Evolutionary conservation across 192 early-diverging fungal species (phyloP), one percentile per base, ranked within the genome.

Genomic region (Umbelopsis ramanniana): DNA sequence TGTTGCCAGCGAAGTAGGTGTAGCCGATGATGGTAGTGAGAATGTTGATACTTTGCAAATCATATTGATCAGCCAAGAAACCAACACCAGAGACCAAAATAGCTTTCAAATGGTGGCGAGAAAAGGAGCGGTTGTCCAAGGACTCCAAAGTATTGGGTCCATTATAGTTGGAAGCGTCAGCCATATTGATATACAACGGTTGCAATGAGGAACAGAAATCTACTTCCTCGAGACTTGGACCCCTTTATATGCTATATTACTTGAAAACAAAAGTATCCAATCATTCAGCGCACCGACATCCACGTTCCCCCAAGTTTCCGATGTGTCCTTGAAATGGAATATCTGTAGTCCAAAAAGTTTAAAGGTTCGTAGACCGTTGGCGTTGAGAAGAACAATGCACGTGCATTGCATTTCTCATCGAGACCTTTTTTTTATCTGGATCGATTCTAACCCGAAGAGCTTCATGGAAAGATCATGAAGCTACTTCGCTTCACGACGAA

Each of bases 61-160:
- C 95, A 80, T 95, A 95, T 14, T 93, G 89, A 75, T 96, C 94
- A 52, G 92, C 92, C 71, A 95, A 89, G 82, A 95, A 93, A 57
- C 93, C 90, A 38, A 89, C 84, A 57, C 87, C 89, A 11, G 89
- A 84, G 15, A 90, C 84, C 66, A 90, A 47, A 72, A 84, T 86
- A 37, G 89, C 82, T n/a, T 63, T 63, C 12, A 63, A 11, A 33
- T 63, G 57, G 19, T 63, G 57, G 29, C 57, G 57, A 37, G 57
- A 35, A 19, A 63, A 63, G 57, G 37, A 45, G 37, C 68, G 72
- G 67, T 68, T 72, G 37, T 43, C 68, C 57, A 63, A 63, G 17
- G 57, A n/a, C 33, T 63, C 57, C 57, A 63, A 37, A 33, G 57
- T 15, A 10, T 63, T 63, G 33, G 48, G 48, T n/a, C 24, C 57